Base-by-base conservation (phyloP, 192 early-diverging fungal genomes). In the Coemansia nantahalensis region DNA sequence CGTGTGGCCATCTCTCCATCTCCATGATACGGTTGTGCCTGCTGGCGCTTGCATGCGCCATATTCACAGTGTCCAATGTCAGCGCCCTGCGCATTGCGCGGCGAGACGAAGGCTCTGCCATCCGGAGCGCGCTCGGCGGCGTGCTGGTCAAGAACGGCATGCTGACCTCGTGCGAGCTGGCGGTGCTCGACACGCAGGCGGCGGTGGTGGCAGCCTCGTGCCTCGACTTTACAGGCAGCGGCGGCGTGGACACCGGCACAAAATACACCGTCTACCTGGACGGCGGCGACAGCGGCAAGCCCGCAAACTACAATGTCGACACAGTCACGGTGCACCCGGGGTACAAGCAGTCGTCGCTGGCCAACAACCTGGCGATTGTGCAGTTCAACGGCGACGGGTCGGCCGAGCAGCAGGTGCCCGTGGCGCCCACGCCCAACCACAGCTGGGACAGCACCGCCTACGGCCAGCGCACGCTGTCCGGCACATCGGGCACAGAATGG, bases 281-380 rank as follows among this genome's bases (percentile, higher is more conserved):
- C 48, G 42, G 43, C 9, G 47, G 34, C 42, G 40, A 8, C 34
- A 39, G 10, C 19, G 6, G n/a, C 57, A 22, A 52, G 17, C 11
- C 46, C 0, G 18, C 19, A 17, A 30, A 56, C 18, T 28, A 28
- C 26, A 28, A 7, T 3, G 26, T 28, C 26, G 26, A 28, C 4
- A 7, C 7, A 3, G 55, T 68, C 37, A 41, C 39, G 18, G 39
- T 68, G 0, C 45, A 68, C 17, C 41, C 57, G 1, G 13, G 13
- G 3, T 68, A 51, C 52, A 28, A 28, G 23, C 47, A 43, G 14
- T 2, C 0, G 2, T 3, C 9, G 48, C 51, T 0, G 36, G 53
- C 59, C 24, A 68, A 61, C 39, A 68, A 68, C 16, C 5, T 68
- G 8, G 65, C 54, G 16, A 41, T 61, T 5, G 4, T 68, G n/a